phyloP scores from a whole-genome alignment of 2,329 filamentous ascomycete genomes.

The Pseudogymnoascus sp. region DNA sequence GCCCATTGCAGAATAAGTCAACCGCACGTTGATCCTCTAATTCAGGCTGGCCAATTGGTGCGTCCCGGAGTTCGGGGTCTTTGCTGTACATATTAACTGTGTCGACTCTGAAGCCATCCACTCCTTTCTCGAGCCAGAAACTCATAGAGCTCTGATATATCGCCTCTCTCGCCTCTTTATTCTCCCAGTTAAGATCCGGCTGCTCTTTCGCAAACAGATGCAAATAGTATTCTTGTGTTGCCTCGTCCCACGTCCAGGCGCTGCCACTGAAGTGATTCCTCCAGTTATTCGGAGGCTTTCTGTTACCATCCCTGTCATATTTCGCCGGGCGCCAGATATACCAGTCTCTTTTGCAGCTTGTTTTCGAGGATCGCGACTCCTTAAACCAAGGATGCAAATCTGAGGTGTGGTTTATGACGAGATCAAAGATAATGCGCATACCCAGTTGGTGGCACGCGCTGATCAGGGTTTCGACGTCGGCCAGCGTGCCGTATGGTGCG shows the following conservation, averaged over 20 bases:
- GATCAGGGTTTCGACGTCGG: slow-evolving; percentile 60
- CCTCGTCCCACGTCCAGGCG: slow-evolving; percentile 64
- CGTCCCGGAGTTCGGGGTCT: slow-evolving; percentile 49
- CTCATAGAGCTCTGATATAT: slow-evolving; percentile 65
- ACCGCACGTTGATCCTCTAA: slow-evolving; percentile 43
- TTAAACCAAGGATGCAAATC: slow-evolving; percentile 49
- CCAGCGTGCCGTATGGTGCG: slow-evolving; percentile 57
- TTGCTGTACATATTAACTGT: slow-evolving; percentile 70
- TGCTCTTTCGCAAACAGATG: slow-evolving; percentile 69
- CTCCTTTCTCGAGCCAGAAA: slow-evolving; percentile 71
- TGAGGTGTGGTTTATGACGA: slow-evolving; percentile 65
- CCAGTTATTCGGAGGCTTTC: slow-evolving; percentile 60
- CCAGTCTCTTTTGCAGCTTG: slow-evolving; percentile 50
- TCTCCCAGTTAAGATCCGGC: slow-evolving; percentile 84
- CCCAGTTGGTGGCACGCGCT: slow-evolving; percentile 48
- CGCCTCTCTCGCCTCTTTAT: slow-evolving; percentile 56
- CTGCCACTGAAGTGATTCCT: slow-evolving; percentile 53
- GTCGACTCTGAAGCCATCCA: slow-evolving; percentile 68
- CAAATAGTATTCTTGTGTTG: slow-evolving; percentile 69
- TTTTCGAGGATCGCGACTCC: slow-evolving; percentile 40
- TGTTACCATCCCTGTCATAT: slow-evolving; percentile 30
- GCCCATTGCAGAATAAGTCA: slow-evolving; percentile 51
- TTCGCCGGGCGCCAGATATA: slow-evolving; percentile 52
- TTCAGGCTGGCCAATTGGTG: slow-evolving; percentile 43
- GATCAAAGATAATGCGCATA: slow-evolving; percentile 63